Conservation (phyloP, 2,329 filamentous ascomycete species). For the Xylariaceae sp. region DNA sequence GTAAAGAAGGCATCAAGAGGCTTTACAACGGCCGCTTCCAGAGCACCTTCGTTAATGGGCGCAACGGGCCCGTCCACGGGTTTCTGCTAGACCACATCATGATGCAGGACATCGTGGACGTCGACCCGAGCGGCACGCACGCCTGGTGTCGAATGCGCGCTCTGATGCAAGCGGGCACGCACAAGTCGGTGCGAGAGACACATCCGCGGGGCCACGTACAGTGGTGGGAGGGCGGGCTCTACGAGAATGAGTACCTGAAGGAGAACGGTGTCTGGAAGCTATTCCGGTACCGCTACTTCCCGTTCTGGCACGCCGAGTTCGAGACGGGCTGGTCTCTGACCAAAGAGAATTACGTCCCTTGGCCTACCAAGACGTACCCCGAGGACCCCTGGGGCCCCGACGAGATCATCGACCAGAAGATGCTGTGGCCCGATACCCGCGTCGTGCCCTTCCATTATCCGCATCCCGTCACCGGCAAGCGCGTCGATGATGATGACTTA, state of each 20-base stretch:
- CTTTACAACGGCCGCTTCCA: conserved; percentile 62
- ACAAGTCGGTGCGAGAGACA: conserved; percentile 55
- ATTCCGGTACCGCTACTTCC: conserved; percentile 61
- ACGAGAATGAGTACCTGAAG: conserved; percentile 66
- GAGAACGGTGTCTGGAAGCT: conserved; percentile 62
- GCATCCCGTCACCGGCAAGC: conserved; percentile 57
- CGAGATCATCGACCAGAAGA: conserved; percentile 58
- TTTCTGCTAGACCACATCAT: conserved; percentile 64
- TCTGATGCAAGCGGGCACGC: conserved; percentile 58
- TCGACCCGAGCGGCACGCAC: conserved; percentile 53
- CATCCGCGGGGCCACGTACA: conserved; percentile 60
- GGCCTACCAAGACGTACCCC: conserved; percentile 54
- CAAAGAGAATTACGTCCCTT: conserved; percentile 60
- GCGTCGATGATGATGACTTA: conserved; percentile 53
- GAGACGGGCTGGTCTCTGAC: conserved; percentile 61
- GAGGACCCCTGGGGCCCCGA: conserved; percentile 59
- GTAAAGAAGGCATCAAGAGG: conserved; percentile 57
- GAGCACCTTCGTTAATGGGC: conserved; percentile 56
- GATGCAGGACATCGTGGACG: conserved; percentile 63
- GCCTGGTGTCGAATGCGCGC: conserved; percentile 60
- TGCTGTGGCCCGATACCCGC: conserved; percentile 63
- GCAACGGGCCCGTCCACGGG: conserved; percentile 62
- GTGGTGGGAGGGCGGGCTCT: conserved; percentile 65
- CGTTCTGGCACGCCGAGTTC: conserved; percentile 63
- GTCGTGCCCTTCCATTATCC: conserved; percentile 61